These are phyloP conservation scores for Papiliotrema laurentii DNA, from an alignment of 1,284 basidiomycete species.

Conservation along the genomic window DNA sequence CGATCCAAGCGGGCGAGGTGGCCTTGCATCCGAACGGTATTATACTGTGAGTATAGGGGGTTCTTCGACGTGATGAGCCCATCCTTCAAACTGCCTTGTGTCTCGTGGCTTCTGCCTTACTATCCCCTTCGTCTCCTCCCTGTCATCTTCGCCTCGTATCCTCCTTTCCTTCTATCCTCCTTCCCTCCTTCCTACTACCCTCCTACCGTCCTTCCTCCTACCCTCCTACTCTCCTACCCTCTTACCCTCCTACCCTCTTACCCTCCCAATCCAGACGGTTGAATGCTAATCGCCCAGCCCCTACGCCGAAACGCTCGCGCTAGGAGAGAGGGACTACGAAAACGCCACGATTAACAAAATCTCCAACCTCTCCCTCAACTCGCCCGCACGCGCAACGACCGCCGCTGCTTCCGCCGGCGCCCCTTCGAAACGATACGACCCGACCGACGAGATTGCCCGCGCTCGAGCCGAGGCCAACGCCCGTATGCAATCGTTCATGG, in stretches of 20 bases:
- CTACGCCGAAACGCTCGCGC: constrained; percentile 25
- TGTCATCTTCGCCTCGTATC: too few relatives aligned
- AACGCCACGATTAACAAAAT: constrained; percentile 28
- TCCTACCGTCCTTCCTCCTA: too few relatives aligned
- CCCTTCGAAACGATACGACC: constrained; percentile 3
- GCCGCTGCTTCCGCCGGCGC: neutral
- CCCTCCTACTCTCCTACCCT: too few relatives aligned
- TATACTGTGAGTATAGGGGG: constrained; percentile 41
- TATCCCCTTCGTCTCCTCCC: too few relatives aligned
- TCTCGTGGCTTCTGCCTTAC: too few relatives aligned
- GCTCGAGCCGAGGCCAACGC: constrained; percentile 25
- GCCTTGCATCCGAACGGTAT: constrained; percentile 17
- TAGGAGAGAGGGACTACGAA: constrained; percentile 36
- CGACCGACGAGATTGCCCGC: constrained; percentile 27
- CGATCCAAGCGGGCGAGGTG: constrained; percentile 27
- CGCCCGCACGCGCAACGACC: constrained; percentile 1
- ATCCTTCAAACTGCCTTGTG: too few relatives aligned
- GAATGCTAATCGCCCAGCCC: too few relatives aligned
- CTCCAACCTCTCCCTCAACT: constrained; percentile 14
- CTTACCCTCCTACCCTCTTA: neutral
- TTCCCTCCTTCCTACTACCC: too few relatives aligned
- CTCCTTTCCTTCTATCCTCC: too few relatives aligned
- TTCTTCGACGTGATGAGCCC: too few relatives aligned
- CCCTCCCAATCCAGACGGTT: too few relatives aligned
- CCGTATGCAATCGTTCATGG: constrained; percentile 29